Evolutionary conservation across 176 grass and related monocot species (phyloP).

Genomic region (Thalia dealbata): DNA sequence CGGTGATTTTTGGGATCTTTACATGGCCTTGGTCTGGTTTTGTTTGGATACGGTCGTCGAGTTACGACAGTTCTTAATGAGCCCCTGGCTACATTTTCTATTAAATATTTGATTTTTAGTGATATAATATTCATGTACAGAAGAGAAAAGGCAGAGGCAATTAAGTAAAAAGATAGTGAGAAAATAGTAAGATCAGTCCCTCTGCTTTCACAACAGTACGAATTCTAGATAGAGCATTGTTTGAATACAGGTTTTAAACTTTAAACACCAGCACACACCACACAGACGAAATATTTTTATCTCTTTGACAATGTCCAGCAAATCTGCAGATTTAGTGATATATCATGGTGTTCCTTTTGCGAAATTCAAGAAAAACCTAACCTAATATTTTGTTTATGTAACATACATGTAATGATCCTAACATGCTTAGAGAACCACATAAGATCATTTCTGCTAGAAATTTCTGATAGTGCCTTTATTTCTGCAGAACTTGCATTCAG

Average conservation of each 20-base stretch:
- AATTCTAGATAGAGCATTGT: neutral
- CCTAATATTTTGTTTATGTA: no score
- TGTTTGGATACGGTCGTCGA: neutral
- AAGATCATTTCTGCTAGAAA: neutral
- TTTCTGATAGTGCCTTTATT: neutral
- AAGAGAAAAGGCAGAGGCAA: neutral
- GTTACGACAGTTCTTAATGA: neutral
- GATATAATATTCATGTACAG: neutral
- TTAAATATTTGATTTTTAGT: neutral
- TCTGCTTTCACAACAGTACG: neutral
- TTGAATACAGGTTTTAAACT: neutral
- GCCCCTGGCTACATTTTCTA: neutral
- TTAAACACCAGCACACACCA: no score
- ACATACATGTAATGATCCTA: no score
- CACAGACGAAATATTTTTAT: no score
- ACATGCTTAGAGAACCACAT: neutral
- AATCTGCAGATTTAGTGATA: neutral
- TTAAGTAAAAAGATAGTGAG: neutral
- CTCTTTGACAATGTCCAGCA: neutral
- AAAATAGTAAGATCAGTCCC: neutral
- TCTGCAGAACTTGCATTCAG: neutral
- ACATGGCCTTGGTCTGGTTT: neutral
- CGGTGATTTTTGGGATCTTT: neutral
- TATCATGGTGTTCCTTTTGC: no score
- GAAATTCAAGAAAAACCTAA: no score